phyloP scores from a whole-genome alignment of 441 rosid species.

The Gossypium gossypioides region DNA sequence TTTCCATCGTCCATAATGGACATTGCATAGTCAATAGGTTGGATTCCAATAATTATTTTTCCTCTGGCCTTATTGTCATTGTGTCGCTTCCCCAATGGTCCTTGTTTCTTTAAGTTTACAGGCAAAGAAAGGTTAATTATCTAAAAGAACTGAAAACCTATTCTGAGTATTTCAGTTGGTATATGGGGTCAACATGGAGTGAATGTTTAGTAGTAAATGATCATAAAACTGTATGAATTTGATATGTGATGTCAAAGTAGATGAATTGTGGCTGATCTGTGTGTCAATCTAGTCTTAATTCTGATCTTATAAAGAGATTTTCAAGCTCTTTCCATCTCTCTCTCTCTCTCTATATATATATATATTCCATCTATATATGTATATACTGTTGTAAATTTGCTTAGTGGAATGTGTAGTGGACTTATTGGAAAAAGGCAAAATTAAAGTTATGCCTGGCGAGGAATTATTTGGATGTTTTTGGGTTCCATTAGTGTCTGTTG shows the following conservation, averaged over 20 bases:
- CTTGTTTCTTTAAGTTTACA: background rate
- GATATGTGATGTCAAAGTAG: slow-evolving; percentile 3
- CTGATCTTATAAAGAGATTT: background rate
- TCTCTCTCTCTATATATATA: background rate
- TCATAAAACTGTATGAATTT: background rate
- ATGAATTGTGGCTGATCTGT: background rate
- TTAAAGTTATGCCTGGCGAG: background rate
- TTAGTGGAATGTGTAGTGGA: background rate
- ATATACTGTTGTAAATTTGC: background rate
- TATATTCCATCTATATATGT: no score
- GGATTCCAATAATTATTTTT: background rate
- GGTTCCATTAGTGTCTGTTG: slow-evolving; percentile 1
- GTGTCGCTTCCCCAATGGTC: background rate
- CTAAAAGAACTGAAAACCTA: background rate
- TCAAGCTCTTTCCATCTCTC: background rate
- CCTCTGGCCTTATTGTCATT: background rate
- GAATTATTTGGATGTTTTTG: background rate
- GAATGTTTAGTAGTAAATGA: background rate
- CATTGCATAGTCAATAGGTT: background rate
- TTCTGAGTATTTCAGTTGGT: background rate
- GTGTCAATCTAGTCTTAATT: background rate
- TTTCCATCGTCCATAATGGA: background rate
- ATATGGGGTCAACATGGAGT: background rate
- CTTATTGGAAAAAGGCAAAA: background rate
- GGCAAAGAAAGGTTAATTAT: background rate